These are phyloP conservation scores for Hypoxylon subgilvum DNA, from an alignment of 495 filamentous ascomycete genomes.

Conservation along the genomic window DNA sequence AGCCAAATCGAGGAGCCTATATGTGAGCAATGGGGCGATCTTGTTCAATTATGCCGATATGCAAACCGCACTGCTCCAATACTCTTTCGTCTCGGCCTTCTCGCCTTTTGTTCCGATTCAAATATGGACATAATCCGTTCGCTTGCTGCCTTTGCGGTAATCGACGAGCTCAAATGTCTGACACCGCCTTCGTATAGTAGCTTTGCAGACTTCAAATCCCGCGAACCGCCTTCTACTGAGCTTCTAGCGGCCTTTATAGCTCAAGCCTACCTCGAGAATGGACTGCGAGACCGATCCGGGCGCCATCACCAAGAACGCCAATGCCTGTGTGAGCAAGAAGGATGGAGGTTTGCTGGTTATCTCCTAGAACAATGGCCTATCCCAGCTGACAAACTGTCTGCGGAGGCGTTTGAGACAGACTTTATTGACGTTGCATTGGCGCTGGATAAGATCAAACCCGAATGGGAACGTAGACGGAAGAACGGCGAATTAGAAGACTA, in stretches of 20 bases:
- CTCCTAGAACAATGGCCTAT: slow-evolving; percentile 47
- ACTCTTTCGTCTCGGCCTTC: slow-evolving; percentile 39
- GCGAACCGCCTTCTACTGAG: slow-evolving; percentile 36
- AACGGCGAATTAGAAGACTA: slow-evolving; percentile 56
- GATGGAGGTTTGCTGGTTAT: slow-evolving; percentile 31
- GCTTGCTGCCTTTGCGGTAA: slow-evolving; percentile 39
- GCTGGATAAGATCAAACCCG: slow-evolving; percentile 48
- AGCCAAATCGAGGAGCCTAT: slow-evolving; percentile 45
- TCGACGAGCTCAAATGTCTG: slow-evolving; percentile 39
- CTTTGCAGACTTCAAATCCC: slow-evolving; percentile 43
- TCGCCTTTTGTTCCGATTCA: slow-evolving; percentile 22
- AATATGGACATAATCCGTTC: slow-evolving; percentile 43
- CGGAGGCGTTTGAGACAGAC: slow-evolving; percentile 2
- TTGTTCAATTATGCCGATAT: slow-evolving; percentile 43
- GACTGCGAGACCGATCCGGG: not conserved
- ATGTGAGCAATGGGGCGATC: slow-evolving; percentile 45
- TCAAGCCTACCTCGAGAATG: too few species aligned
- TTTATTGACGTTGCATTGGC: slow-evolving; percentile 46
- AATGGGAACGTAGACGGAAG: slow-evolving; percentile 57
- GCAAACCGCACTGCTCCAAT: slow-evolving; percentile 24
- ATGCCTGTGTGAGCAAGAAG: slow-evolving; percentile 35
- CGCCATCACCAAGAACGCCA: slow-evolving; percentile 40
- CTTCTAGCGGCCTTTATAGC: too few species aligned
- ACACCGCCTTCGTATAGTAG: slow-evolving; percentile 32
- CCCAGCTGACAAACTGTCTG: slow-evolving; percentile 22